phyloP scores from a whole-genome alignment of 306 rosid species.

The Vachellia collinsii region DNA sequence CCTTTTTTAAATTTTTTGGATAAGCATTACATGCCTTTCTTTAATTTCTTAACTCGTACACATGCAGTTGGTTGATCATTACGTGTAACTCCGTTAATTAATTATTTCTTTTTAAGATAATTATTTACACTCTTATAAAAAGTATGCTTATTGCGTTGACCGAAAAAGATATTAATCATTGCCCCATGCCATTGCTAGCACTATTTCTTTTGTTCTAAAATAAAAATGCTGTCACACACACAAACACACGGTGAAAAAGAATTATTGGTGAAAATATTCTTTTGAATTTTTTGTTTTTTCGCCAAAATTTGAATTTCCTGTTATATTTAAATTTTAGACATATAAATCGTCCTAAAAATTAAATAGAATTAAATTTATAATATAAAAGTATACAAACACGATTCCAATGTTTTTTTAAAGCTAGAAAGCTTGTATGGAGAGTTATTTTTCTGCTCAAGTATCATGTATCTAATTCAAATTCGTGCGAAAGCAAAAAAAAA shows the following conservation, averaged over 20 bases:
- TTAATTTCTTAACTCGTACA: background rate
- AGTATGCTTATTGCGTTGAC: background rate
- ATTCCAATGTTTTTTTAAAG: background rate
- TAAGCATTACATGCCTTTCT: background rate
- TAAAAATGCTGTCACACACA: background rate
- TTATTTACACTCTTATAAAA: too few relatives aligned
- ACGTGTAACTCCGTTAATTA: background rate
- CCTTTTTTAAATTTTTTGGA: background rate
- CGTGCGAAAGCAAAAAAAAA: too few relatives aligned
- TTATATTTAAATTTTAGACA: background rate
- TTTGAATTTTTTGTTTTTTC: background rate
- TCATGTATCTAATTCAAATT: too few relatives aligned
- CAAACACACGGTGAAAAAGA: too few relatives aligned
- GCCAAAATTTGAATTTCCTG: too few relatives aligned
- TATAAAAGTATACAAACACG: background rate
- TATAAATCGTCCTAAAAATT: background rate
- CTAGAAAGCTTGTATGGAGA: background rate
- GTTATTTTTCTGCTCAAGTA: background rate
- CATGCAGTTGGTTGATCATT: background rate
- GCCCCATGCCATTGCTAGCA: background rate
- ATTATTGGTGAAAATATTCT: background rate
- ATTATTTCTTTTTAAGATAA: too few relatives aligned
- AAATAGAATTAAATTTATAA: background rate
- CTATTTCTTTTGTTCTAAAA: background rate
- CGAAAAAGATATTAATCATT: background rate